A percentile compares a stretch with the other conserved stretches of the same genome.
Conservation (phyloP, 2,329 filamentous ascomycete species). For the Epichloe sp. region DNA sequence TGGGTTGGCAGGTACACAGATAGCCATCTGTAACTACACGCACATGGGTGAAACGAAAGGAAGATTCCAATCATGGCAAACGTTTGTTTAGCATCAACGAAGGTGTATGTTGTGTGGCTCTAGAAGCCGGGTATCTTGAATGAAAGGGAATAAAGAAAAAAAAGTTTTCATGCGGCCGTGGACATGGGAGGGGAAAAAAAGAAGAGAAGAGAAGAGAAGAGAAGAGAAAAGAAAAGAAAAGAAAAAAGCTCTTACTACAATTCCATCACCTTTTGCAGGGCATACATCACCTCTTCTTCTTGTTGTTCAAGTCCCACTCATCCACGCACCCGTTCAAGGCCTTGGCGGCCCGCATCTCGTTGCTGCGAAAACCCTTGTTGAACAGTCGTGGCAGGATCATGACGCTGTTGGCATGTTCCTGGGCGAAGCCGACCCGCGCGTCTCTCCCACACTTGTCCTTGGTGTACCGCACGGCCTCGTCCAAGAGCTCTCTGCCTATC, state of each 20-base stretch:
- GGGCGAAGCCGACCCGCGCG: conserved; percentile 57
- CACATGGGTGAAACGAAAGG: neutral
- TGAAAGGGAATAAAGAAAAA: neutral
- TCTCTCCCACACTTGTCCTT: conserved; percentile 55
- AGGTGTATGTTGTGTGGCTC: neutral
- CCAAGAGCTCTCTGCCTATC: conserved; percentile 58
- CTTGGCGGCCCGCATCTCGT: conserved; percentile 44
- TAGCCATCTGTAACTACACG: no score
- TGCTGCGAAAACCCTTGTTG: conserved; percentile 44
- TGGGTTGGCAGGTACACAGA: no score
- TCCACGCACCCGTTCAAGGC: conserved; percentile 37
- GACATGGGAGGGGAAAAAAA: neutral
- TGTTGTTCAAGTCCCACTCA: conserved; percentile 35
- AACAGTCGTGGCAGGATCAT: conserved; percentile 50
- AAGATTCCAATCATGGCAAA: no score
- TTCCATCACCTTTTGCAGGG: neutral
- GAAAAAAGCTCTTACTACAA: neutral
- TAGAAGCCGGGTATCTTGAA: neutral
- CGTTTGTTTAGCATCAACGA: neutral
- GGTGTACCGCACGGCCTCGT: conserved; percentile 57
- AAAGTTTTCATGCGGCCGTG: neutral
- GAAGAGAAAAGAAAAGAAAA: no score
- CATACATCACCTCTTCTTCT: conserved; percentile 30
- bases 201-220: no score
- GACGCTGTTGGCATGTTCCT: conserved; percentile 62